A percentile compares a stretch with the other conserved stretches of the same genome.
These are phyloP conservation scores for Cladosporium sp. DNA, from an alignment of 2,329 filamentous ascomycete genomes.

Conservation along the genomic window DNA sequence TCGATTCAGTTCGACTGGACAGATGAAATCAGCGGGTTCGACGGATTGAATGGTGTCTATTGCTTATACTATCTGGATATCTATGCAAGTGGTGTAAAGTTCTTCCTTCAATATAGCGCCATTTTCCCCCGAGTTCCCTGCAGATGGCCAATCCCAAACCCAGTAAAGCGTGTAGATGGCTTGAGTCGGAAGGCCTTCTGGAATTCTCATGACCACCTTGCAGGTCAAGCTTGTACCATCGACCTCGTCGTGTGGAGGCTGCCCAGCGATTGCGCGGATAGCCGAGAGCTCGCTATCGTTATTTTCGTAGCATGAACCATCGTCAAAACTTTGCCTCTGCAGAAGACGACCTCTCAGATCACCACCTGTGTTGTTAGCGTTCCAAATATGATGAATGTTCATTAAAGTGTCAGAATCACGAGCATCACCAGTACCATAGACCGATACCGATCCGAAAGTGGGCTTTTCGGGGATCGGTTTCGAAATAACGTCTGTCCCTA, in stretches of 20 bases:
- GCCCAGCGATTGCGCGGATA: not conserved
- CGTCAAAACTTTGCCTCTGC: not conserved
- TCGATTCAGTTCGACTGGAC: not conserved
- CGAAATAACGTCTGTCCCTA: not conserved
- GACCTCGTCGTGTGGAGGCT: not conserved
- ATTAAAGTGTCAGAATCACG: not conserved
- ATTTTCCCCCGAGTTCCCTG: not conserved
- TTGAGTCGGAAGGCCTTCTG: not conserved
- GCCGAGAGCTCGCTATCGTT: not conserved
- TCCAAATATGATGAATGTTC: slow-evolving; percentile 2
- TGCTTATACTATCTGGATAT: slow-evolving; percentile 6
- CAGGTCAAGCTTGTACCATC: slow-evolving; percentile 1
- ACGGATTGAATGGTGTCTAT: not conserved
- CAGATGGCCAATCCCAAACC: slow-evolving; percentile 4
- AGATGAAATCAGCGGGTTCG: not conserved
- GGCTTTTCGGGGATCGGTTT: slow-evolving; percentile 4
- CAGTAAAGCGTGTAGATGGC: slow-evolving; percentile 2
- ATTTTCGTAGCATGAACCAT: not conserved
- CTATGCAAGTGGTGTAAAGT: slow-evolving; percentile 5
- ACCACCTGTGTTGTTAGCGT: slow-evolving; percentile 5
- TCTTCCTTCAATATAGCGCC: not conserved
- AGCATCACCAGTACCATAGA: not conserved
- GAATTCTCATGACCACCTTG: not conserved
- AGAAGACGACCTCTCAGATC: slow-evolving; percentile 1
- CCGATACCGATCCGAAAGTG: slow-evolving; percentile 4